A percentile compares a stretch with the other conserved stretches of the same genome.
phyloP scores from a whole-genome alignment of 305 asterid species.

The Solanum chacoense region DNA sequence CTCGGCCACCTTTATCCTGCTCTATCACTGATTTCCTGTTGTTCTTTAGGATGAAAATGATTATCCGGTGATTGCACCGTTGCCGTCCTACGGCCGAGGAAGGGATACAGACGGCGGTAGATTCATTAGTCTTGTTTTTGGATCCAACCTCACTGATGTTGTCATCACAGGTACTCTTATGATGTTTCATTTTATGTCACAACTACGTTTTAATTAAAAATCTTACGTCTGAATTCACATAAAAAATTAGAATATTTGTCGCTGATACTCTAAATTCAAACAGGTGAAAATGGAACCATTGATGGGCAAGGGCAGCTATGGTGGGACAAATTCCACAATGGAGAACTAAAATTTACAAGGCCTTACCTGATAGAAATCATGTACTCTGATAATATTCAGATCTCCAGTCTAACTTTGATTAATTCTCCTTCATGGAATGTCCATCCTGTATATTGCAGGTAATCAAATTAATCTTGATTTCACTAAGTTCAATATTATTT shows the following conservation, averaged over 20 bases:
- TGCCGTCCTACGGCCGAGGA: conserved; percentile 94
- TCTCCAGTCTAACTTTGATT: conserved; percentile 56
- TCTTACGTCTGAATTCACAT: background rate
- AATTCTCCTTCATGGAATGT: conserved; percentile 88
- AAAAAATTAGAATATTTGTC: background rate
- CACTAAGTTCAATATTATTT: background rate
- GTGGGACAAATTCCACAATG: conserved; percentile 81
- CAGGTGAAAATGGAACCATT: conserved; percentile 89
- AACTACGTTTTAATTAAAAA: background rate
- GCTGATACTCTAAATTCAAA: background rate
- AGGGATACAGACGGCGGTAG: conserved; percentile 75
- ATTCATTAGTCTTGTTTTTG: conserved; percentile 79
- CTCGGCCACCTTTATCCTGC: background rate
- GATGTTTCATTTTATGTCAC: background rate
- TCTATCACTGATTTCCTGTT: background rate
- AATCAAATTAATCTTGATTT: background rate
- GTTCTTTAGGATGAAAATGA: conserved; percentile 59
- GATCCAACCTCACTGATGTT: conserved; percentile 77
- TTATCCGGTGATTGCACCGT: conserved; percentile 66
- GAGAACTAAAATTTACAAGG: conserved; percentile 52
- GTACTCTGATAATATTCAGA: conserved; percentile 59
- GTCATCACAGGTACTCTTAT: conserved; percentile 63
- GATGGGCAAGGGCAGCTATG: conserved; percentile 90
- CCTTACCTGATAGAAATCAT: conserved; percentile 78
- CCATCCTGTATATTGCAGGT: conserved; percentile 90